Base-by-base conservation (phyloP, 257 asterid genomes). In the Salvia rosmarinus region DNA sequence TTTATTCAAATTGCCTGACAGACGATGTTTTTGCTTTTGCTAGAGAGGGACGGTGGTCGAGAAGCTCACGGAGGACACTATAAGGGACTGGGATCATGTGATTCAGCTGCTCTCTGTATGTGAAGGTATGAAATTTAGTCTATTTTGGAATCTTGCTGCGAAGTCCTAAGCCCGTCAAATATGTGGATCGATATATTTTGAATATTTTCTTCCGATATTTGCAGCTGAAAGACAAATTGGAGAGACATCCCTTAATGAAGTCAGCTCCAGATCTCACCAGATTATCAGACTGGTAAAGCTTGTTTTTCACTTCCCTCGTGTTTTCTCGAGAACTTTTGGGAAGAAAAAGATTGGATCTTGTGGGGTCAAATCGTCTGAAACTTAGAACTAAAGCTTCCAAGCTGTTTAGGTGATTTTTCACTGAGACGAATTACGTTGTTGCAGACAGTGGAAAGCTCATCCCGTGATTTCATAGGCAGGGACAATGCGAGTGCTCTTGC, bases 191-290 rank as follows among this genome's bases (percentile, higher is more conserved):
- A 12, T 46, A 4, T 25, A 65, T 57, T 59, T 66, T 46, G 5
- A 62, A 16, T 8, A 14, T 47, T n/a, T n/a, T 70, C 12, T 65
- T 57, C 67, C 49, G n/a, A 64, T 58, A 63, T 40, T 80, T 74
- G 78, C 93, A 95, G 98, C 89, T 69, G 98, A 95, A 77, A 84
- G 99, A 76, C 99, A 87, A 81, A 91, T 85, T 35, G 99, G 99
- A 64, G 99, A 95, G 82, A 95, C 99, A 0, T 78, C 86, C 70
- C 92, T 89, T 8, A 95, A 95, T 35, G 99, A 95, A 79, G 85
- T 83, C 72, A 91, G 98, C 85, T 95, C 99, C 55, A 85, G 99
- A 82, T 95, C 99, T 78, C 99, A 95, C 79, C 99, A 95, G 85
- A 91, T 95, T 32, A 86, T 95, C 50, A 79, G 95, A 89, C 79